Conservation (phyloP, 228 moss, liverwort and hornwort genomes). For the Sphagnum magellanicum region DNA sequence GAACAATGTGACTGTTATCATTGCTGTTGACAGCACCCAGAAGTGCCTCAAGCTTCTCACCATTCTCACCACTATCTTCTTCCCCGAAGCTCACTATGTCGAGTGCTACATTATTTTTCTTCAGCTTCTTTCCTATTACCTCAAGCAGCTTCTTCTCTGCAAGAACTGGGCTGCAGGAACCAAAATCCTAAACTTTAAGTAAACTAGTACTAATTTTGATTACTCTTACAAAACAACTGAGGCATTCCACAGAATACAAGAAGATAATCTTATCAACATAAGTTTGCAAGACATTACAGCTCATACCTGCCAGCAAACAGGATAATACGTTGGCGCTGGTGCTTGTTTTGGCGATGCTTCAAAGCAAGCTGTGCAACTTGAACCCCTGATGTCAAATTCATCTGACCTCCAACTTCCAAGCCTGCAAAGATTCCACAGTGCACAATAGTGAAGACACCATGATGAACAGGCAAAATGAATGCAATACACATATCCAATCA, state of each 20-base stretch:
- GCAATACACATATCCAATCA: too few species aligned
- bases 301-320: slow-evolving; percentile 93
- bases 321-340: slow-evolving; percentile 94
- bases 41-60: slow-evolving; percentile 86
- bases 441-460: too few species aligned
- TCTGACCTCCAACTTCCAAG: slow-evolving; percentile 89
- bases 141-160: slow-evolving; percentile 85
- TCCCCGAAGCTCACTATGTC: slow-evolving; percentile 99
- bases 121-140: slow-evolving; percentile 93
- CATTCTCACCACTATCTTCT: slow-evolving; percentile 79
- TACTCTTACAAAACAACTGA: too few species aligned
- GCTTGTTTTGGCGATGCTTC: slow-evolving; percentile 98
- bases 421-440: slow-evolving; percentile 30
- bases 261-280: too few species aligned
- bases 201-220: background rate
- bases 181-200: background rate
- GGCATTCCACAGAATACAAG: background rate
- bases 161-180: slow-evolving; percentile 65
- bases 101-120: slow-evolving; percentile 92
- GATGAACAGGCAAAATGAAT: too few species aligned
- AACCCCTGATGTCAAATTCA: slow-evolving; percentile 93
- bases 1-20: slow-evolving; percentile 94
- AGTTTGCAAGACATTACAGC: too few species aligned
- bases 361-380: slow-evolving; percentile 97
- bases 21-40: slow-evolving; percentile 82